A percentile compares a stretch with the other conserved stretches of the same genome.
Evolutionary conservation across 1,284 basidiomycete genomes (phyloP).

Genomic region (Cryptococcus wingfieldii): DNA sequence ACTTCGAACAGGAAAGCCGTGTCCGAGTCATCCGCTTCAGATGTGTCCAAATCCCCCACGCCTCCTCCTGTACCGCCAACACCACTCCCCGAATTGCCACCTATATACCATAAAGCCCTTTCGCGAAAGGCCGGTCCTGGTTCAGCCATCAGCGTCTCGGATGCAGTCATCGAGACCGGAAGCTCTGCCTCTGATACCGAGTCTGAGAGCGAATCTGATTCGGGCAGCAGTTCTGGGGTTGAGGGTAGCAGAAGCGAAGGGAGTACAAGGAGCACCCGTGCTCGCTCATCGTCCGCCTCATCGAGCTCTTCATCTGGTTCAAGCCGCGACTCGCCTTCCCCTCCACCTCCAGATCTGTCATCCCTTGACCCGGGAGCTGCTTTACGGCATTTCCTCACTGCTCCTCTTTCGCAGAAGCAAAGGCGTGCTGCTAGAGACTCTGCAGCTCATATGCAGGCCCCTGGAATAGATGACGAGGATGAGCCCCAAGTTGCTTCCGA

Average conservation of each 20-base stretch:
- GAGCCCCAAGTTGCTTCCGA: constrained; percentile 7
- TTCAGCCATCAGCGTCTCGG: constrained; percentile 40
- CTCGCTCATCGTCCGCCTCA: constrained; percentile 1
- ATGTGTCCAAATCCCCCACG: not conserved
- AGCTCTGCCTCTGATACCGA: constrained; percentile 29
- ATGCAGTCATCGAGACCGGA: constrained; percentile 40
- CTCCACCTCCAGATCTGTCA: not conserved
- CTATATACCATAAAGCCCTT: constrained; percentile 30
- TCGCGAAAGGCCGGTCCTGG: constrained; percentile 29
- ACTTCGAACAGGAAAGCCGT: not conserved
- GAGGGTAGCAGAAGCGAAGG: not conserved
- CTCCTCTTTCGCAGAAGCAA: constrained; percentile 27
- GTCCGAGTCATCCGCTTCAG: not conserved
- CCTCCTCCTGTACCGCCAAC: not conserved
- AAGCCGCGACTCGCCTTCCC: not conserved
- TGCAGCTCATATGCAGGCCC: constrained; percentile 28
- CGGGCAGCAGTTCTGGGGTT: constrained; percentile 2
- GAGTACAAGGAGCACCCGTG: not conserved
- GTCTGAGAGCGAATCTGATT: constrained; percentile 12
- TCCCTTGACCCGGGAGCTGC: constrained; percentile 19
- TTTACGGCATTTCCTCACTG: constrained; percentile 25
- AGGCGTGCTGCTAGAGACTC: constrained; percentile 23
- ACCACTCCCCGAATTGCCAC: constrained; percentile 11
- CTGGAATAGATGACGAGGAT: constrained; percentile 16
- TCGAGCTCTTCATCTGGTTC: constrained; percentile 6